phyloP scores from a whole-genome alignment of 371 early-diverging fungal species.

The Mortierella sp. region DNA sequence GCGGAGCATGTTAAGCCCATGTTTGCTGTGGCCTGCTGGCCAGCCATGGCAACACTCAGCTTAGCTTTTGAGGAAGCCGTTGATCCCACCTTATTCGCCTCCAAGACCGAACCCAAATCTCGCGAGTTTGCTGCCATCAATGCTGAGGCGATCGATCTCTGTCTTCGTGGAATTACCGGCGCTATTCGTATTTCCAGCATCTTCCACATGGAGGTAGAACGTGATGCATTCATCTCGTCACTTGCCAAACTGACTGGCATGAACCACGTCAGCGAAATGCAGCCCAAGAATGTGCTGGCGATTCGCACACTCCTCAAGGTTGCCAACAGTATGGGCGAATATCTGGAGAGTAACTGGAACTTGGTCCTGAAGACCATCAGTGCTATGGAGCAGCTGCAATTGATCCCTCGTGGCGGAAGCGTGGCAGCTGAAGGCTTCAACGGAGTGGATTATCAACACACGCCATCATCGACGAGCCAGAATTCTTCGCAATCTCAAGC shows the following conservation, averaged over 20 bases:
- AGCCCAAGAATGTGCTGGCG: conserved; percentile 73
- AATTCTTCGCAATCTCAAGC: conserved; percentile 14
- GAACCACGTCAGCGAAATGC: conserved; percentile 68
- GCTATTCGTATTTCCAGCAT: conserved; percentile 68
- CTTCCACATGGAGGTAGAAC: conserved; percentile 76
- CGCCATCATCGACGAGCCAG: conserved; percentile 9
- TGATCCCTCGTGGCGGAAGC: conserved; percentile 54
- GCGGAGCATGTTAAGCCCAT: conserved; percentile 77
- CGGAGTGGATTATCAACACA: conserved; percentile 40
- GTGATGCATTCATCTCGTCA: conserved; percentile 76
- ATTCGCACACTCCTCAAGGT: conserved; percentile 71
- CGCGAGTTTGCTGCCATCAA: conserved; percentile 55
- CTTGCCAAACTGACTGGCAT: conserved; percentile 71
- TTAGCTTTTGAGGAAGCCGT: conserved; percentile 74
- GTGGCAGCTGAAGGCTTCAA: conserved; percentile 49
- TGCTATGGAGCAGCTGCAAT: conserved; percentile 65
- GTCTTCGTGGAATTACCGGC: conserved; percentile 70
- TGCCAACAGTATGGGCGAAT: conserved; percentile 67
- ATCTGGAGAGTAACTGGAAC: conserved; percentile 71
- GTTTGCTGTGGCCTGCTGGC: conserved; percentile 81
- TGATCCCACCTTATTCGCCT: conserved; percentile 59
- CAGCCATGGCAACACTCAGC: conserved; percentile 70
- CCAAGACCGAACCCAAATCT: conserved; percentile 45
- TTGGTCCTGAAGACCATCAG: conserved; percentile 72
- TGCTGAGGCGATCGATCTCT: conserved; percentile 57